Conservation (phyloP, 768 basidiomycete species). For the Naganishia randhawae region DNA sequence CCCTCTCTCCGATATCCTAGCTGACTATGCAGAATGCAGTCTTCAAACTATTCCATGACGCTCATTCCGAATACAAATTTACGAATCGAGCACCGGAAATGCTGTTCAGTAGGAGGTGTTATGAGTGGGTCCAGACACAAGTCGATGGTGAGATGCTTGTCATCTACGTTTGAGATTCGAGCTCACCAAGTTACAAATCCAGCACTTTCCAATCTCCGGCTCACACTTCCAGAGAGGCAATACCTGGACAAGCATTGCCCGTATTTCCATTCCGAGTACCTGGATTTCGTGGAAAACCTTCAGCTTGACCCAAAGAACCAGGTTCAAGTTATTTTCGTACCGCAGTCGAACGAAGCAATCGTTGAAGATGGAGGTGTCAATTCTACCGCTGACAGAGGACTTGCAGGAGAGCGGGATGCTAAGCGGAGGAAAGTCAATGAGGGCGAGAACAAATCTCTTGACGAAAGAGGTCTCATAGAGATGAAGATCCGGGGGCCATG, state of each 20-base stretch:
- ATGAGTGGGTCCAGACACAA: slow-evolving; percentile 60
- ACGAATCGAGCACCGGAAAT: slow-evolving; percentile 68
- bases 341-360: slow-evolving; percentile 47
- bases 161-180: background rate
- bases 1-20: slow-evolving; percentile 51
- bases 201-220: slow-evolving; percentile 67
- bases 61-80: slow-evolving; percentile 62
- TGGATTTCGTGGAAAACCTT: slow-evolving; percentile 62
- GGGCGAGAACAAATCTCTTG: slow-evolving; percentile 29
- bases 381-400: background rate
- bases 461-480: slow-evolving; percentile 63
- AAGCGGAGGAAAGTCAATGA: background rate
- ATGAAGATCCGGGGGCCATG: slow-evolving; percentile 54
- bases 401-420: background rate
- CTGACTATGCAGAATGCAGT: slow-evolving; percentile 96
- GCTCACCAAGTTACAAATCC: background rate
- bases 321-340: slow-evolving; percentile 64
- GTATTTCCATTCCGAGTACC: slow-evolving; percentile 67
- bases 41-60: slow-evolving; percentile 64
- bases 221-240: slow-evolving; percentile 61
- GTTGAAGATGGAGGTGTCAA: background rate
- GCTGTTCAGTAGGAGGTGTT: slow-evolving; percentile 64
- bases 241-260: slow-evolving; percentile 71
- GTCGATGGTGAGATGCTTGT: slow-evolving; percentile 57
- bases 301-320: slow-evolving; percentile 56